Percentiles rank a stretch among this genome's conserved stretches.
phyloP scores from a whole-genome alignment of 306 rosid species.

The Prinsepia uniflora region DNA sequence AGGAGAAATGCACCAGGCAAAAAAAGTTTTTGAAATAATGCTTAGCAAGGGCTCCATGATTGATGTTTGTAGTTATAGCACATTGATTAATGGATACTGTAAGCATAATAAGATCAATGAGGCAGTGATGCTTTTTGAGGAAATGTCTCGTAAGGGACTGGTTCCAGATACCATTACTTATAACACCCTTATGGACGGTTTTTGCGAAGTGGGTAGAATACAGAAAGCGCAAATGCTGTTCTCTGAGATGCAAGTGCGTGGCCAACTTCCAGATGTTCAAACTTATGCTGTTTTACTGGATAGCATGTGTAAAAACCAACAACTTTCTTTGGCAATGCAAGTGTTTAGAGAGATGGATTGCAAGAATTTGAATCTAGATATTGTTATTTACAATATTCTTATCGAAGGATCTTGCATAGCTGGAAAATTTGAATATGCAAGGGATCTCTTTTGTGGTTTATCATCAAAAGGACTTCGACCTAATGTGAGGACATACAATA shows the following conservation, averaged over 20 bases:
- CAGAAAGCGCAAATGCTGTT: neutral
- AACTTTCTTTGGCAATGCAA: neutral
- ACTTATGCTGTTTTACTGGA: neutral
- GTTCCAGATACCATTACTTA: neutral
- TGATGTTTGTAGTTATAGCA: neutral
- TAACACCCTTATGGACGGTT: neutral
- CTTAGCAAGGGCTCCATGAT: neutral
- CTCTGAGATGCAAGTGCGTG: neutral
- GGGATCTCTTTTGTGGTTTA: neutral
- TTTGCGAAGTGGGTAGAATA: neutral
- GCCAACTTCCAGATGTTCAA: neutral
- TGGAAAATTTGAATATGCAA: neutral
- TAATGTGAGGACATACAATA: neutral
- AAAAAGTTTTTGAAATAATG: neutral
- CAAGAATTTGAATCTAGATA: neutral
- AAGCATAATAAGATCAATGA: neutral
- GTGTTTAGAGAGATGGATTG: neutral
- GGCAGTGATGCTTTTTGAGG: neutral
- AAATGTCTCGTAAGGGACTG: neutral
- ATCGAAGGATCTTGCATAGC: neutral
- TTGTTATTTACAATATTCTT: neutral
- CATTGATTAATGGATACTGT: neutral
- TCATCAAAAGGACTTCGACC: neutral
- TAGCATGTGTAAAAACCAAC: neutral
- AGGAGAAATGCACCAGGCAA: neutral